Conservation (phyloP, 2,329 filamentous ascomycete genomes). For the Alternaria sp. region DNA sequence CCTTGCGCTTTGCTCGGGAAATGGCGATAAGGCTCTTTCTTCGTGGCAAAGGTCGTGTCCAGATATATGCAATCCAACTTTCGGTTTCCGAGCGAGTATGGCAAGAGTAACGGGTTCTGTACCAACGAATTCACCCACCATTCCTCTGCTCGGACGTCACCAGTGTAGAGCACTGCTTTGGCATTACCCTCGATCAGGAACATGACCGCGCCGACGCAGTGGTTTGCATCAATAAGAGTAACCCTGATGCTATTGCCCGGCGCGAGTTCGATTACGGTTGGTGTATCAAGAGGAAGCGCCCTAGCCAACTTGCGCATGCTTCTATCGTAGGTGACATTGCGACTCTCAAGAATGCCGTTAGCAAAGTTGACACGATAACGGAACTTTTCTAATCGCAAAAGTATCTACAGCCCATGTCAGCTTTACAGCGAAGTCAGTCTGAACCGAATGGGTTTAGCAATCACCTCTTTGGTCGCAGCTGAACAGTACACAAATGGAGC, state of each 20-base stretch:
- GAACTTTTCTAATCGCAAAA: slow-evolving; percentile 80
- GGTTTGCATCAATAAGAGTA: slow-evolving; percentile 89
- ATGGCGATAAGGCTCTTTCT: slow-evolving; percentile 57
- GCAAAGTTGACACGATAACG: slow-evolving; percentile 83
- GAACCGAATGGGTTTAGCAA: slow-evolving; percentile 1
- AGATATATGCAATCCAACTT: slow-evolving; percentile 83
- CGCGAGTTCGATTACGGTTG: slow-evolving; percentile 76
- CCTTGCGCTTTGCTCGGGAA: slow-evolving; percentile 77
- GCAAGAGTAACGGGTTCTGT: slow-evolving; percentile 75
- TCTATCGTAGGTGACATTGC: slow-evolving; percentile 74
- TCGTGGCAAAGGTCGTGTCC: slow-evolving; percentile 79
- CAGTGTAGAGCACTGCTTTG: slow-evolving; percentile 84
- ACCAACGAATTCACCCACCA: slow-evolving; percentile 83
- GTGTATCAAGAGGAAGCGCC: slow-evolving; percentile 81
- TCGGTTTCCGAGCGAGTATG: slow-evolving; percentile 65
- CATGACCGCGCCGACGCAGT: slow-evolving; percentile 90
- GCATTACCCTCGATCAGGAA: slow-evolving; percentile 81
- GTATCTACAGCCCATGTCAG: slow-evolving; percentile 58
- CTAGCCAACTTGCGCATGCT: slow-evolving; percentile 78
- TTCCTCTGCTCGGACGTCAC: slow-evolving; percentile 83
- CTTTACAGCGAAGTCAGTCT: not conserved
- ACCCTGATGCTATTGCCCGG: slow-evolving; percentile 76
- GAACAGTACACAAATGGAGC: slow-evolving; percentile 93
- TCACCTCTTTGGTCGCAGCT: slow-evolving; percentile 75
- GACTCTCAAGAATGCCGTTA: slow-evolving; percentile 77